A percentile compares a stretch with the other conserved stretches of the same genome.
phyloP scores from a whole-genome alignment of 331 rosid genomes.

The Pyracantha coccinea region DNA sequence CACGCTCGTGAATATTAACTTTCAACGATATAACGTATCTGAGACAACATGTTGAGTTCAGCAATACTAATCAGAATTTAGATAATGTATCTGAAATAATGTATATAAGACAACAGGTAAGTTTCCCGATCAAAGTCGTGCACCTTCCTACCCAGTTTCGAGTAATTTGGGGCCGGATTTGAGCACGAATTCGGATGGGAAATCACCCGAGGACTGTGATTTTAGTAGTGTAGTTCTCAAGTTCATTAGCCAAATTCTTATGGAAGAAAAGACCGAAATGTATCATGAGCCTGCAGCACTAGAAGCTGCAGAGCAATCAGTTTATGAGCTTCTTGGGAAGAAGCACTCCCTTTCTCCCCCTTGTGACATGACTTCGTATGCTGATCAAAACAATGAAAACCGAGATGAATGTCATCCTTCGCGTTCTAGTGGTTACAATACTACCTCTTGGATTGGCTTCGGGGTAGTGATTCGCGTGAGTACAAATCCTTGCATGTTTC shows the following conservation, averaged over 20 bases:
- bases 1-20: accelerated
- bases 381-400: slow-evolving; percentile 7
- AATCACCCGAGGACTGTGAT: slow-evolving; percentile 22
- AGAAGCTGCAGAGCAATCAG: slow-evolving; percentile 20
- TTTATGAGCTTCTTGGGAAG: slow-evolving; percentile 16
- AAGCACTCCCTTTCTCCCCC: slow-evolving; percentile 1
- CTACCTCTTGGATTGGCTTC: not conserved
- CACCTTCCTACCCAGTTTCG: slow-evolving; percentile 11
- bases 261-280: slow-evolving; percentile 27
- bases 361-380: not conserved
- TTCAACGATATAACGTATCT: too few relatives aligned
- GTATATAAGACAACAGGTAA: too few relatives aligned
- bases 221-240: slow-evolving; percentile 24
- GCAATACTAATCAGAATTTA: too few relatives aligned
- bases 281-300: slow-evolving; percentile 28
- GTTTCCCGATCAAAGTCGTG: slow-evolving; percentile 2
- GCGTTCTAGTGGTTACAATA: not conserved
- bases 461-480: too few relatives aligned
- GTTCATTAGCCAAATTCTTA: slow-evolving; percentile 23
- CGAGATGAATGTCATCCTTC: not conserved
- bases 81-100: too few relatives aligned
- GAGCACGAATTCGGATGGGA: not conserved
- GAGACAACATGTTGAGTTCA: too few relatives aligned
- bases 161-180: not conserved
- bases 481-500: too few relatives aligned